Percentiles rank a stretch among this genome's conserved stretches.
Evolutionary conservation across 1,139 yeast species (phyloP).

Genomic region (Citeromyces hawaiiensis): DNA sequence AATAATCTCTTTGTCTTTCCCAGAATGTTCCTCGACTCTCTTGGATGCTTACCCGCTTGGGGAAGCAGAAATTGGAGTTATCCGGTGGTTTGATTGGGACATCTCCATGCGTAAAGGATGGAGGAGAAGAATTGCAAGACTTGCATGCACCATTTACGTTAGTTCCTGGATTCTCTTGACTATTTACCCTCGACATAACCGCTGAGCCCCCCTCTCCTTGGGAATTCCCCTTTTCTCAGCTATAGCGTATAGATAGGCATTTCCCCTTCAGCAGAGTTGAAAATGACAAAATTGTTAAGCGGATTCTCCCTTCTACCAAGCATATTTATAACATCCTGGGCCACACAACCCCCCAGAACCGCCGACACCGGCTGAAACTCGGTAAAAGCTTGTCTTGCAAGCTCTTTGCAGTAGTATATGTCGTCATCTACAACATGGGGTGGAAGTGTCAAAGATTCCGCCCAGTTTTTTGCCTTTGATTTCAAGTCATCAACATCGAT

Average conservation of each 20-base stretch:
- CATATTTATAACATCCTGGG: slow-evolving; percentile 83
- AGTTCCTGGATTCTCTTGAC: too few species aligned
- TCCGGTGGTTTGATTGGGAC: too few species aligned
- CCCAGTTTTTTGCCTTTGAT: slow-evolving; percentile 14
- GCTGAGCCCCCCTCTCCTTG: too few species aligned
- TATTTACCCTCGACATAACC: too few species aligned
- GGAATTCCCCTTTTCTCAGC: too few species aligned
- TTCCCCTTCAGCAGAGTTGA: slow-evolving; percentile 58
- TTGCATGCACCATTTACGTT: too few species aligned
- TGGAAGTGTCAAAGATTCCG: slow-evolving; percentile 24
- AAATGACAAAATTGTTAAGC: slow-evolving; percentile 62
- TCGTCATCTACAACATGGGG: slow-evolving; percentile 12
- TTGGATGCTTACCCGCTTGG: too few species aligned
- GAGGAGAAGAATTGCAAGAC: too few species aligned
- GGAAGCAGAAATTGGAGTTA: too few species aligned
- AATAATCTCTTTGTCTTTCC: too few species aligned
- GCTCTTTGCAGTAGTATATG: slow-evolving; percentile 23
- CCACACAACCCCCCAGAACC: slow-evolving; percentile 76
- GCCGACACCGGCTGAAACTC: slow-evolving; percentile 85
- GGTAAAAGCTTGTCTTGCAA: slow-evolving; percentile 40
- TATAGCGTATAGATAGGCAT: slow-evolving; percentile 65
- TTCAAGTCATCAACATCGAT: slow-evolving; percentile 8
- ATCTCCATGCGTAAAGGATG: too few species aligned
- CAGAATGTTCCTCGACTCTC: too few species aligned
- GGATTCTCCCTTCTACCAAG: slow-evolving; percentile 72